Evolutionary conservation across 2,329 filamentous ascomycete species (phyloP).

Genomic region (Pseudogymnoascus sp.): DNA sequence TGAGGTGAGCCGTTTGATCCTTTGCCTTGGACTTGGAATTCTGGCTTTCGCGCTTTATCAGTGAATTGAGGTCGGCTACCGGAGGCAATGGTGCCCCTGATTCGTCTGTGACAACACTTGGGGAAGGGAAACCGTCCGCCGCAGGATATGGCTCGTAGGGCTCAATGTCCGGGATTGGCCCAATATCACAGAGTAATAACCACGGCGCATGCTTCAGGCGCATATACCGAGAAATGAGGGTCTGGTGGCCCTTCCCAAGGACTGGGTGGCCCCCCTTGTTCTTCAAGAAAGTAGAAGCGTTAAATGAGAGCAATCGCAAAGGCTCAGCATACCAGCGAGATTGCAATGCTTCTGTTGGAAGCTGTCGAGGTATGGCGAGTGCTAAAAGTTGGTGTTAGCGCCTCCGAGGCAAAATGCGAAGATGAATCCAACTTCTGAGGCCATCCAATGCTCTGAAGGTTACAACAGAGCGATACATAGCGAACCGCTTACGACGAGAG

Average conservation of each 20-base stretch:
- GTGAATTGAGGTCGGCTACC: constrained; percentile 23
- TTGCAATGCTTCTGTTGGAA: constrained; percentile 55
- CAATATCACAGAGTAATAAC: constrained; percentile 56
- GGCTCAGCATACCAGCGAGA: constrained; percentile 65
- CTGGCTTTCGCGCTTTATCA: constrained; percentile 16
- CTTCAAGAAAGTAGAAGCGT: constrained; percentile 46
- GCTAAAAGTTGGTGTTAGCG: constrained; percentile 18
- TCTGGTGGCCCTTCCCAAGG: constrained; percentile 55
- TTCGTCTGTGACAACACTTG: constrained; percentile 35
- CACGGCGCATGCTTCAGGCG: constrained; percentile 56
- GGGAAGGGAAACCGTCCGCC: constrained; percentile 29
- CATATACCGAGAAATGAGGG: constrained; percentile 56
- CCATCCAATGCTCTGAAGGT: not conserved
- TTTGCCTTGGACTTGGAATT: constrained; percentile 34
- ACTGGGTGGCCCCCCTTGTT: constrained; percentile 57
- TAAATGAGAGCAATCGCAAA: constrained; percentile 53
- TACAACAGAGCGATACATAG: not conserved
- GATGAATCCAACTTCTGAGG: not conserved
- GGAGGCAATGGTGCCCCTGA: constrained; percentile 16
- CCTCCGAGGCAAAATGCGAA: not conserved
- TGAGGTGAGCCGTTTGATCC: constrained; percentile 59
- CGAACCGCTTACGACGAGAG: not conserved
- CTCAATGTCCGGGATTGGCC: constrained; percentile 38
- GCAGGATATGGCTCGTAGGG: constrained; percentile 22
- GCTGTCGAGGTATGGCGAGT: constrained; percentile 48